phyloP scores from a whole-genome alignment of 2,329 filamentous ascomycete genomes.

The Paradendryphiella salina region DNA sequence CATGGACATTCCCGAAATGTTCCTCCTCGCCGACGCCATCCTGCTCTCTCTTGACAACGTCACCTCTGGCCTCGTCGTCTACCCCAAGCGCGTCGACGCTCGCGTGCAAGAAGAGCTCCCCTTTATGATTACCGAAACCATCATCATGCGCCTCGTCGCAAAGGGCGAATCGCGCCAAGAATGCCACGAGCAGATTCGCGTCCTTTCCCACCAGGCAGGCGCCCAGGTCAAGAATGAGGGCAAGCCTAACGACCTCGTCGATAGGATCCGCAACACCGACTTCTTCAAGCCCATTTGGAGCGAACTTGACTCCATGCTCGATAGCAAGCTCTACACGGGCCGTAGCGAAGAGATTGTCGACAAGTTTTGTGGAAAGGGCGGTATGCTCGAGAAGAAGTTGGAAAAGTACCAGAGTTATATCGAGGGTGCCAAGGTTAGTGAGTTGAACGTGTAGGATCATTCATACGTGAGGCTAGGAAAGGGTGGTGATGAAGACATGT shows the following conservation, averaged over 20 bases:
- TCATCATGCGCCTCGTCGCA: conserved; percentile 68
- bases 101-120: conserved; percentile 74
- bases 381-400: conserved; percentile 46
- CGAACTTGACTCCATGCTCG: conserved; percentile 69
- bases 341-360: conserved; percentile 48
- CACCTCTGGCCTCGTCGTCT: conserved; percentile 73
- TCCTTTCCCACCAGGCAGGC: conserved; percentile 76
- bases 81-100: conserved; percentile 70
- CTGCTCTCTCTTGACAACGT: conserved; percentile 73
- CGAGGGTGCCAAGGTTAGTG: conserved; percentile 36
- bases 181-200: conserved; percentile 81
- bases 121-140: conserved; percentile 74
- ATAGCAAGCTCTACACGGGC: conserved; percentile 64
- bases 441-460: conserved; percentile 35
- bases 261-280: conserved; percentile 69
- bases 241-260: conserved; percentile 77
- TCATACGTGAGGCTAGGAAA: background rate
- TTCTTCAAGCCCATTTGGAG: conserved; percentile 74
- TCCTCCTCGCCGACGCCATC: conserved; percentile 58
- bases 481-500: background rate
- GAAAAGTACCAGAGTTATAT: conserved; percentile 57
- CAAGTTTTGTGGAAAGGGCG: conserved; percentile 26
- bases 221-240: conserved; percentile 72
- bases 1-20: conserved; percentile 55
- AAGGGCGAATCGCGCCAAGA: conserved; percentile 75